phyloP scores from a whole-genome alignment of 768 basidiomycete species.

The Calocybe cyanea region DNA sequence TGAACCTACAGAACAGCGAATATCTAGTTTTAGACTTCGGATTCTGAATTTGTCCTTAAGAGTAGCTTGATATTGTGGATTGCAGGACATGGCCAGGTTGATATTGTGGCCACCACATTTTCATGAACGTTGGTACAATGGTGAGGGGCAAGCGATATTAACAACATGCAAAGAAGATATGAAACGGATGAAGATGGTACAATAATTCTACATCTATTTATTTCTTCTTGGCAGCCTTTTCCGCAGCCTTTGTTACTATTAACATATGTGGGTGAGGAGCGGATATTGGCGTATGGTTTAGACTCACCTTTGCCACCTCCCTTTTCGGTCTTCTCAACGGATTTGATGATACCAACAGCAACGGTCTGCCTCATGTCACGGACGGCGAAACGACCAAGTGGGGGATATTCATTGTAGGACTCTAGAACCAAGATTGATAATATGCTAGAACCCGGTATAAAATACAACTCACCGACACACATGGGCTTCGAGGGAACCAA shows the following conservation, averaged over 20 bases:
- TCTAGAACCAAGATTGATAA: slow-evolving; percentile 30
- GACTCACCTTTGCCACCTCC: slow-evolving; percentile 75
- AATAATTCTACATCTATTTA: slow-evolving; percentile 79
- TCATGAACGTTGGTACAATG: too few relatives aligned
- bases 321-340: slow-evolving; percentile 93
- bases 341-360: slow-evolving; percentile 98
- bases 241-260: slow-evolving; percentile 88
- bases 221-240: slow-evolving; percentile 96
- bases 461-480: slow-evolving; percentile 34
- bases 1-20: background rate
- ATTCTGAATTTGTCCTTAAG: background rate
- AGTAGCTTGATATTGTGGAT: too few relatives aligned
- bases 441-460: background rate
- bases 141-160: slow-evolving; percentile 9
- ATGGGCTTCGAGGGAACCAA: slow-evolving; percentile 95
- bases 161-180: slow-evolving; percentile 33
- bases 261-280: slow-evolving; percentile 2
- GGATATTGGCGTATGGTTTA: background rate
- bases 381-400: slow-evolving; percentile 98
- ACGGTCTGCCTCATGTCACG: slow-evolving; percentile 99
- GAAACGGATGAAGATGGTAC: slow-evolving; percentile 53
- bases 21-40: background rate
- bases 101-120: too few relatives aligned
- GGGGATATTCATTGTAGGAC: slow-evolving; percentile 96
- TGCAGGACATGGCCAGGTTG: too few relatives aligned